These are phyloP conservation scores for Penicillium herquei DNA, from an alignment of 495 filamentous ascomycete genomes.

Conservation along the genomic window DNA sequence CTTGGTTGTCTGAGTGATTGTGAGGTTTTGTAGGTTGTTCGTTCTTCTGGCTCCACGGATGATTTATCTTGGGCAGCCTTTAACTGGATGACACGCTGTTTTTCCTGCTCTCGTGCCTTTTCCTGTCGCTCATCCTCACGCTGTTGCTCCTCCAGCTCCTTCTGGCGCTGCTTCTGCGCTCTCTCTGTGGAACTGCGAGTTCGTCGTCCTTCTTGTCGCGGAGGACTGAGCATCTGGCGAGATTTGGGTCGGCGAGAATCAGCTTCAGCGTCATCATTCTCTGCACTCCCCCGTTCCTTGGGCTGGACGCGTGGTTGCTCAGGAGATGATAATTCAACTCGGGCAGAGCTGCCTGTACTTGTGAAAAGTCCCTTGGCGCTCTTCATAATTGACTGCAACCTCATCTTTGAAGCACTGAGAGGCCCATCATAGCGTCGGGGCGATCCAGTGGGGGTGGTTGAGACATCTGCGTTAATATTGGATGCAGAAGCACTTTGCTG, in stretches of 20 bases:
- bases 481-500: slow-evolving; percentile 66
- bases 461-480: slow-evolving; percentile 47
- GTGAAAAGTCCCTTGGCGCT: slow-evolving; percentile 80
- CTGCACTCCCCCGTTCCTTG: slow-evolving; percentile 10
- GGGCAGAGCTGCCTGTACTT: slow-evolving; percentile 74
- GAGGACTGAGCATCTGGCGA: slow-evolving; percentile 23
- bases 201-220: slow-evolving; percentile 52
- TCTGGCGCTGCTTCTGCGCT: slow-evolving; percentile 61
- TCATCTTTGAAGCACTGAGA: slow-evolving; percentile 83
- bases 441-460: slow-evolving; percentile 69
- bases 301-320: slow-evolving; percentile 29
- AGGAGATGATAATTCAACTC: slow-evolving; percentile 55
- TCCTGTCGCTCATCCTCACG: slow-evolving; percentile 53
- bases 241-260: slow-evolving; percentile 17
- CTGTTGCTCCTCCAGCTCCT: slow-evolving; percentile 53
- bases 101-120: slow-evolving; percentile 65
- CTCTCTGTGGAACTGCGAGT: slow-evolving; percentile 75
- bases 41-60: slow-evolving; percentile 34
- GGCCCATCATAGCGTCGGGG: slow-evolving; percentile 75
- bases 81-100: slow-evolving; percentile 46
- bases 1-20: slow-evolving; percentile 51
- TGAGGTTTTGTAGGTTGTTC: slow-evolving; percentile 38
- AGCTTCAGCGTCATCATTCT: slow-evolving; percentile 8
- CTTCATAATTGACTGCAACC: slow-evolving; percentile 82
- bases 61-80: slow-evolving; percentile 35